Evolutionary conservation across 257 asterid species (phyloP).

Genomic region (Solanum sitiens): DNA sequence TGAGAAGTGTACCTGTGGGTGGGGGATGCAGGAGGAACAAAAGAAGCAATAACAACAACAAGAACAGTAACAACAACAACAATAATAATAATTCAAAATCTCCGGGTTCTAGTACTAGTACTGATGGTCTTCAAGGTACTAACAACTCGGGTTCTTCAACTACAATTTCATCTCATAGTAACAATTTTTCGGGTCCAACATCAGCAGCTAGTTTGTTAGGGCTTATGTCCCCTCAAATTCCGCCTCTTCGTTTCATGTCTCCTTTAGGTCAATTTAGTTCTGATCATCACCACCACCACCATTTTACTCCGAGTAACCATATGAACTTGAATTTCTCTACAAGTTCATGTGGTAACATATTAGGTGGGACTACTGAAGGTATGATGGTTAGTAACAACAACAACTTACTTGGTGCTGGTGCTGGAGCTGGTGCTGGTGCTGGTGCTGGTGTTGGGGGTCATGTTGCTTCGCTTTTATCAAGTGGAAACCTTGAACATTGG

Average conservation of each 20-base stretch:
- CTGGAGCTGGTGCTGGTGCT: slow-evolving; percentile 21
- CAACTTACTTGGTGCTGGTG: slow-evolving; percentile 16
- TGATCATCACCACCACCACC: slow-evolving; percentile 10
- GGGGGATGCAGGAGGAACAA: slow-evolving; percentile 88
- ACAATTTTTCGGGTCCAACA: not conserved
- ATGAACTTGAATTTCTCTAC: slow-evolving; percentile 18
- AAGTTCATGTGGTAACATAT: not conserved
- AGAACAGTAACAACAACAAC: not conserved
- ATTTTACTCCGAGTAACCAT: slow-evolving; percentile 15
- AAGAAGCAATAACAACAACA: slow-evolving; percentile 33
- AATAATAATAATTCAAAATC: slow-evolving; percentile 39
- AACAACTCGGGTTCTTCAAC: slow-evolving; percentile 35
- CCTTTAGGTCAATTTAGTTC: slow-evolving; percentile 46
- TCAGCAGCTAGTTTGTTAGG: slow-evolving; percentile 21
- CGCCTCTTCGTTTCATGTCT: slow-evolving; percentile 49
- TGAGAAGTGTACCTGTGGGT: slow-evolving; percentile 82
- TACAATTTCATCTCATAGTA: slow-evolving; percentile 28
- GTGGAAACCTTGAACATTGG: slow-evolving; percentile 58
- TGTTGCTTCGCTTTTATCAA: slow-evolving; percentile 29
- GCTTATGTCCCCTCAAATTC: slow-evolving; percentile 33
- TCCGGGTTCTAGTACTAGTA: slow-evolving; percentile 30
- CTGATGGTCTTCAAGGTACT: slow-evolving; percentile 26
- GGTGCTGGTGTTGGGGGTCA: slow-evolving; percentile 19
- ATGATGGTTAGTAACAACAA: not conserved
- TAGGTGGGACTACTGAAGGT: not conserved